These are phyloP conservation scores for Wickerhamiella azymoides DNA, from an alignment of 805 yeast genomes.

Conservation along the genomic window DNA sequence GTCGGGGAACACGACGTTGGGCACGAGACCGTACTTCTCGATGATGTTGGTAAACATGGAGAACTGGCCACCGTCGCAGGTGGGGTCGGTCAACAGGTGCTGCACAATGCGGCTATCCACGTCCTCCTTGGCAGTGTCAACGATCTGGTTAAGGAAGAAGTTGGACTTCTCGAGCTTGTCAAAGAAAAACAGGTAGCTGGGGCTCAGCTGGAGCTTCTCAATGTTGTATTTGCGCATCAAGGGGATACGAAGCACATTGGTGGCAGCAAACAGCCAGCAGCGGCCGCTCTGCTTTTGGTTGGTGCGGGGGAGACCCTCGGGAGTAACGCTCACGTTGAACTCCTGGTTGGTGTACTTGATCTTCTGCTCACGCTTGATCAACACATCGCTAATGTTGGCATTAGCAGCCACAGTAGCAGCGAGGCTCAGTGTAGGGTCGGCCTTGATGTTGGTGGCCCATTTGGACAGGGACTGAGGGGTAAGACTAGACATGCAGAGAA, in stretches of 20 bases:
- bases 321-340: slow-evolving; percentile 32
- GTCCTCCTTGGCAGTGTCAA: slow-evolving; percentile 52
- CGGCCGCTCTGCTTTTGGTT: slow-evolving; percentile 68
- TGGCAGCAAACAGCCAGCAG: slow-evolving; percentile 82
- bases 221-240: slow-evolving; percentile 50
- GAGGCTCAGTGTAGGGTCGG: slow-evolving; percentile 20
- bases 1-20: slow-evolving; percentile 62
- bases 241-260: slow-evolving; percentile 53
- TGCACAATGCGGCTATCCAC: slow-evolving; percentile 61
- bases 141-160: slow-evolving; percentile 61
- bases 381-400: slow-evolving; percentile 19
- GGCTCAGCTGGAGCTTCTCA: slow-evolving; percentile 60
- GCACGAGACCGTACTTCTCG: slow-evolving; percentile 71
- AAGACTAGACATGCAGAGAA: slow-evolving; percentile 6
- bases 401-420: slow-evolving; percentile 24
- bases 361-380: slow-evolving; percentile 20
- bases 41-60: slow-evolving; percentile 67
- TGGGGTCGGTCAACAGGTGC: slow-evolving; percentile 50
- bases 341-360: slow-evolving; percentile 21
- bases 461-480: slow-evolving; percentile 14
- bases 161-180: slow-evolving; percentile 80
- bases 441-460: slow-evolving; percentile 20
- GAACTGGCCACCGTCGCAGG: slow-evolving; percentile 79
- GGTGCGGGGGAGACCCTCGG: slow-evolving; percentile 50
- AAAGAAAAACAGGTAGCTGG: slow-evolving; percentile 65